Base-by-base conservation (phyloP, 805 yeast species). In the Lipomyces yamadae region DNA sequence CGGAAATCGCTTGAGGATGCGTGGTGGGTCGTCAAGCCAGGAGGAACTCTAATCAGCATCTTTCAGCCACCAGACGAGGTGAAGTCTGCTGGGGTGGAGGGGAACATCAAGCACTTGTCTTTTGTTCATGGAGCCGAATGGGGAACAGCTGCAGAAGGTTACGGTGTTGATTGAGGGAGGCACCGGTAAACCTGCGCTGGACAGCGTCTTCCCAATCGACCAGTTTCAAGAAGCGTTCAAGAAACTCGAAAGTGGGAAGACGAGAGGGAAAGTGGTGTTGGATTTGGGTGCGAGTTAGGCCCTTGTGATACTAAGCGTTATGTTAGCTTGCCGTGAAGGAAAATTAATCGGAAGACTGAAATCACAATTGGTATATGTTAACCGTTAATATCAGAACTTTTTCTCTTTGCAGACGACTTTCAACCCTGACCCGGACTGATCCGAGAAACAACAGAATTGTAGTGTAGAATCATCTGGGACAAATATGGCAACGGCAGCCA, bases 231-330 rank as follows among this genome's bases (percentile, higher is more conserved):
- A 39, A 45, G 60, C 60, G 33, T 57, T 57, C 37, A 39, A 15
- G 50, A 34, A 39, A 45, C 29, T 57, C 24, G 50, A 35, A 18
- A 39, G 32, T 35, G 50, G 50, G 48, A 34, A 39, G 48, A 24
- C 60, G 50, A 33, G 60, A 32, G 60, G 60, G 33, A 57, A 57
- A 45, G 50, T 57, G 39, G 32, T 57, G 54, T 48, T 48, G 54
- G 58, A 55, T 55, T 55, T 48, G 54, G 54, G 54, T 48, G 54
- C 54, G 54, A 48, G 18, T 48, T 48, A 48, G 54, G 29, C 29
- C 29, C 15, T n/a, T n/a, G n/a, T n/a, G n/a, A n/a, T n/a, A n/a
- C n/a, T n/a, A n/a, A n/a, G n/a, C n/a, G n/a, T n/a, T n/a, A 13
- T 48, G 54, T 48, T 48, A 48, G 32, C 54, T 48, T 48, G 29